Evolutionary conservation across 2,329 filamentous ascomycete species (phyloP).

Genomic region (Alternaria gansuensis): DNA sequence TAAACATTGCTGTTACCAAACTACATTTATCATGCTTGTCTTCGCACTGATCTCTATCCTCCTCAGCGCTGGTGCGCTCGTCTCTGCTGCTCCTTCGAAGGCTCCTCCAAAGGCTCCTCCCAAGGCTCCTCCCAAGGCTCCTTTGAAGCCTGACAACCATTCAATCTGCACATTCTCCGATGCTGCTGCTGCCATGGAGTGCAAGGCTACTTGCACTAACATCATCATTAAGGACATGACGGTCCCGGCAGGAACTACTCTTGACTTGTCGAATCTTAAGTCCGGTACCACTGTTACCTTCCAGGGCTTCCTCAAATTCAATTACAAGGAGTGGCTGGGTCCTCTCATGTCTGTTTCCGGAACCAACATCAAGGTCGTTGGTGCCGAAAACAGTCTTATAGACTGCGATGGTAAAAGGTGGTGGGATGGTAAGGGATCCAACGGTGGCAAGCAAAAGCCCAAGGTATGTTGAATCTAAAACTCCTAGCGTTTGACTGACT

Average conservation of each 20-base stretch:
- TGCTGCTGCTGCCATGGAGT: constrained; percentile 58
- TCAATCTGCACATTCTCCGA: constrained; percentile 66
- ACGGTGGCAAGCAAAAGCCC: constrained; percentile 57
- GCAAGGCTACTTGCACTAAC: constrained; percentile 62
- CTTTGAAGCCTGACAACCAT: constrained; percentile 41
- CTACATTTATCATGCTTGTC: constrained; percentile 34
- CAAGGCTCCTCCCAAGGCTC: constrained; percentile 15
- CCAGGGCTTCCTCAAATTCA: constrained; percentile 72
- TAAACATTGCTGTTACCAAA: constrained; percentile 15
- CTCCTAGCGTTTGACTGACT: constrained; percentile 24
- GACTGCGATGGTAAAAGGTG: constrained; percentile 65
- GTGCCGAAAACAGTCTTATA: constrained; percentile 63
- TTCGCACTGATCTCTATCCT: constrained; percentile 33
- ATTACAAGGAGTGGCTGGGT: constrained; percentile 71
- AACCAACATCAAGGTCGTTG: constrained; percentile 66
- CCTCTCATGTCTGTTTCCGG: constrained; percentile 71
- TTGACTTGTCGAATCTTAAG: constrained; percentile 65
- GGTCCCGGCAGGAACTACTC: constrained; percentile 66
- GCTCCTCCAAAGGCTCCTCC: constrained; percentile 11
- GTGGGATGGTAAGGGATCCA: constrained; percentile 60
- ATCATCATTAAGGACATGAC: constrained; percentile 64
- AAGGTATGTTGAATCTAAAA: constrained; percentile 30
- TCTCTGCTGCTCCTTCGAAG: constrained; percentile 43
- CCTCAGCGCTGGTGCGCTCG: constrained; percentile 43
- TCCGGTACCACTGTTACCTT: constrained; percentile 67